phyloP scores from a whole-genome alignment of 306 rosid genomes.

The Carpinus fangiana region DNA sequence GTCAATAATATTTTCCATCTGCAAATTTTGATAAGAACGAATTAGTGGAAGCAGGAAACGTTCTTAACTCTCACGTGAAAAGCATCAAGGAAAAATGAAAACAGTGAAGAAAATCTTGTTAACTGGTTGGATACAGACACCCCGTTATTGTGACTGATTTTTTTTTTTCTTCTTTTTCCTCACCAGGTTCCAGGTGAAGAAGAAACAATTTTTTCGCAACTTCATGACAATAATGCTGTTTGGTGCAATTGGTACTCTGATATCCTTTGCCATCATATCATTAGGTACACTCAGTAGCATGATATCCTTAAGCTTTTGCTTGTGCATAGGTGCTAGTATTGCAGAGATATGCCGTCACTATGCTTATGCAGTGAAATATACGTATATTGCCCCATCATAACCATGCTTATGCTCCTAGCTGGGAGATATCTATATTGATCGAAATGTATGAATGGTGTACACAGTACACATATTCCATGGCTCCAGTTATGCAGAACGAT shows the following conservation, averaged over 20 bases:
- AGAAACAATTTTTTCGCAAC: constrained; percentile 92
- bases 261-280: constrained; percentile 86
- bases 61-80: not conserved
- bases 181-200: constrained; percentile 95
- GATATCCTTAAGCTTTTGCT: not conserved
- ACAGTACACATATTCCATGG: too few species aligned
- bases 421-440: too few species aligned
- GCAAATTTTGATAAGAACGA: too few species aligned
- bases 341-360: too few species aligned
- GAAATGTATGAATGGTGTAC: too few species aligned
- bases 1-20: too few species aligned
- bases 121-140: not conserved
- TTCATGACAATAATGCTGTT: constrained; percentile 86
- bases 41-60: not conserved
- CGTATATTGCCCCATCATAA: too few species aligned
- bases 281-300: constrained; percentile 50
- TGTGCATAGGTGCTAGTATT: too few species aligned
- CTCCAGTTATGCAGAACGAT: too few species aligned
- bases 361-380: too few species aligned
- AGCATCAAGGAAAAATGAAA: not conserved
- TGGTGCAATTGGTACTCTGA: constrained; percentile 91
- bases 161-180: constrained; percentile 13
- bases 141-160: constrained; percentile 16
- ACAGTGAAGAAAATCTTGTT: not conserved
- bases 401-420: too few species aligned